Percentiles rank a stretch among this genome's conserved stretches.
Conservation (phyloP, 495 filamentous ascomycete species). For the Aspergillus leporis region DNA sequence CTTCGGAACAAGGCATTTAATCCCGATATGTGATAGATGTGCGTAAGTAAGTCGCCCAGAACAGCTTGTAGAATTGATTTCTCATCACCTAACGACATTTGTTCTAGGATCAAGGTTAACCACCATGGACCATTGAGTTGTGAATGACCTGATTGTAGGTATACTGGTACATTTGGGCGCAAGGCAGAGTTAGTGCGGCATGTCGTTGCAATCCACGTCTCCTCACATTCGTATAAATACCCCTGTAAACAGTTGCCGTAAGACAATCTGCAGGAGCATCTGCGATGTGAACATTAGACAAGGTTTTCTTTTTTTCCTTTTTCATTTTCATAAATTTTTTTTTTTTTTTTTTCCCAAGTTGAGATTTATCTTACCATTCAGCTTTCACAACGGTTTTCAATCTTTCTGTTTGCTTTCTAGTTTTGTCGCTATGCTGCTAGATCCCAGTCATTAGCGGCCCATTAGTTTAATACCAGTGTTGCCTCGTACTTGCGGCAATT, state of each 20-base stretch:
- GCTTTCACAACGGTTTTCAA: too few species aligned
- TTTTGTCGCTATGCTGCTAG: too few species aligned
- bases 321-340: too few species aligned
- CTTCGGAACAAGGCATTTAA: not conserved
- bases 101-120: not conserved
- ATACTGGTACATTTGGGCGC: constrained; percentile 15
- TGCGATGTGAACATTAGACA: constrained; percentile 5
- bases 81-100: not conserved
- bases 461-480: too few species aligned
- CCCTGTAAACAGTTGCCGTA: constrained; percentile 4
- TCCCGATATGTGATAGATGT: not conserved
- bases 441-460: too few species aligned
- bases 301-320: too few species aligned
- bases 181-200: constrained; percentile 22
- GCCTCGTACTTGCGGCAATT: too few species aligned
- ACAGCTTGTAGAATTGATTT: not conserved
- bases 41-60: not conserved
- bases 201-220: constrained; percentile 19
- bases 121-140: constrained; percentile 7
- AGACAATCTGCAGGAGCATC: constrained; percentile 18
- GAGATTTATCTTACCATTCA: too few species aligned
- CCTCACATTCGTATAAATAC: constrained; percentile 17
- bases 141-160: constrained; percentile 19
- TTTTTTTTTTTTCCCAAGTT: too few species aligned
- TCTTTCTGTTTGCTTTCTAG: too few species aligned